A percentile compares a stretch with the other conserved stretches of the same genome.
phyloP scores from a whole-genome alignment of 75 land plant genomes.

The Picea glauca region DNA sequence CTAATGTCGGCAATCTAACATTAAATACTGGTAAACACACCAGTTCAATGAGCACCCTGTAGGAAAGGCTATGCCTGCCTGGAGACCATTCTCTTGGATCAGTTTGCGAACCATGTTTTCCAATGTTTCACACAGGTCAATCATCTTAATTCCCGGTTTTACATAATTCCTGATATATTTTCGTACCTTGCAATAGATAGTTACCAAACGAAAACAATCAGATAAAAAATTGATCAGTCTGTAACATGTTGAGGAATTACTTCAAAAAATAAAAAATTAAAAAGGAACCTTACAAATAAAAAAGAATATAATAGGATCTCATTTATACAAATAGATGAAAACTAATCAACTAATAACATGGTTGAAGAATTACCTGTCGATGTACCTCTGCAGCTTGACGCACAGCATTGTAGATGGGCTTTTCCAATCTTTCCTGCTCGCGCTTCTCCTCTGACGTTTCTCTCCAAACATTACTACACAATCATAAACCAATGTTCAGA shows the following conservation, averaged over 20 bases:
- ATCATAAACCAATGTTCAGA: background rate
- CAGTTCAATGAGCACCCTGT: conserved; percentile 98
- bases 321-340: background rate
- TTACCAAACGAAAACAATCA: background rate
- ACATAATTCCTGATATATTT: conserved; percentile 81
- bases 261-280: background rate
- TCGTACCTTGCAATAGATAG: conserved; percentile 56
- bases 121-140: conserved; percentile 92
- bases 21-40: conserved; percentile 25
- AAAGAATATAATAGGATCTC: background rate
- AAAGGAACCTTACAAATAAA: background rate
- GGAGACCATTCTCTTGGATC: conserved; percentile 88
- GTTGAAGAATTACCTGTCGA: conserved; percentile 63
- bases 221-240: background rate
- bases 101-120: conserved; percentile 94
- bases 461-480: conserved; percentile 87
- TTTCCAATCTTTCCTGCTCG: conserved; percentile 87
- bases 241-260: background rate
- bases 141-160: conserved; percentile 92
- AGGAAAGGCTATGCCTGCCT: conserved; percentile 98
- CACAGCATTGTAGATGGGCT: conserved; percentile 87
- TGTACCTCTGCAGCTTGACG: conserved; percentile 99
- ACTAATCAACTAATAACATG: background rate
- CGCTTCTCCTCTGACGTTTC: conserved; percentile 94
- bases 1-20: background rate